These are phyloP conservation scores for Cicer cuneatum DNA, from an alignment of 306 rosid genomes.

Conservation along the genomic window DNA sequence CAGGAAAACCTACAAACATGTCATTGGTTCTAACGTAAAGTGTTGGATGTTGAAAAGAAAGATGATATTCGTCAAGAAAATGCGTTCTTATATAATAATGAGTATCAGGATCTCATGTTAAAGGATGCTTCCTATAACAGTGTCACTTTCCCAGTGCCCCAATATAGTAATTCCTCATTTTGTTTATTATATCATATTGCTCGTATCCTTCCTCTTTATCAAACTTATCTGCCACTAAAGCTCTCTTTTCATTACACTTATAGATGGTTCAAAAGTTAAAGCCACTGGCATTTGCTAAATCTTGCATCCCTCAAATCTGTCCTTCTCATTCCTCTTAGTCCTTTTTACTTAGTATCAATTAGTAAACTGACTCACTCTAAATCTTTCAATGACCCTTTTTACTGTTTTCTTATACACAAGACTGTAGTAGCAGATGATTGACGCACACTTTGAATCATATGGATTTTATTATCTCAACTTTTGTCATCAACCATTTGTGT, in stretches of 20 bases:
- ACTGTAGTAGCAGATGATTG: not conserved
- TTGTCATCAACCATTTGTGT: not conserved
- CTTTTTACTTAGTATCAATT: not conserved
- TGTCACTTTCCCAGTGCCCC: not conserved
- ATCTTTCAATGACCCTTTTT: not conserved
- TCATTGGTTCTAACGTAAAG: not conserved
- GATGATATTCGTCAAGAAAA: not conserved
- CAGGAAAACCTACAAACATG: not conserved
- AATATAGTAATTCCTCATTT: not conserved
- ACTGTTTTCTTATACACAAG: too few relatives aligned
- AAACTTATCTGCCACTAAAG: not conserved
- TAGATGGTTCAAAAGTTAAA: not conserved
- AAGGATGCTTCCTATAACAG: not conserved
- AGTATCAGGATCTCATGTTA: not conserved
- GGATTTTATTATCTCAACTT: not conserved
- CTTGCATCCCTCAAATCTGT: not conserved
- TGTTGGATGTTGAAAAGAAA: not conserved
- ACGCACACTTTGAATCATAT: not conserved
- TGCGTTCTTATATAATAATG: not conserved
- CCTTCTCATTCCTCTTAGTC: not conserved
- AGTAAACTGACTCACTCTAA: not conserved
- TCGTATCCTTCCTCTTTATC: not conserved
- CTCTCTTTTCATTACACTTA: not conserved
- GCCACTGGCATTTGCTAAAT: not conserved
- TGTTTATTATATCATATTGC: not conserved